Percentiles rank a stretch among this genome's conserved stretches.
Conservation (phyloP, 805 yeast species). For the Grigorovia humatica region DNA sequence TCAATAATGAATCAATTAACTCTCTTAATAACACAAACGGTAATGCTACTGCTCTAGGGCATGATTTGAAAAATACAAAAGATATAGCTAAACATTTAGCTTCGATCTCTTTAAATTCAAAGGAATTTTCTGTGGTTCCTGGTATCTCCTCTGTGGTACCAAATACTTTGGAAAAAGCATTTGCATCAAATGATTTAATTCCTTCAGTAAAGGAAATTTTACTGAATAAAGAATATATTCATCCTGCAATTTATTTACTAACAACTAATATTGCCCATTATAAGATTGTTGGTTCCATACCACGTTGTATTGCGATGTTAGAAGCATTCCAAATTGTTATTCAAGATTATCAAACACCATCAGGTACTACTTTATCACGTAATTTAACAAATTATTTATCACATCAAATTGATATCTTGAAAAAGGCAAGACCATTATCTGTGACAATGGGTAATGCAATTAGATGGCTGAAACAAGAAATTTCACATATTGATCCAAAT, state of each 20-base stretch:
- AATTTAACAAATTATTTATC: constrained; percentile 80
- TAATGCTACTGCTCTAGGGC: constrained; percentile 1
- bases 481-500: constrained; percentile 71
- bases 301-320: constrained; percentile 77
- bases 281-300: constrained; percentile 80
- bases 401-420: constrained; percentile 86
- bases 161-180: constrained; percentile 30
- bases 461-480: constrained; percentile 93
- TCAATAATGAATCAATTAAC: neutral
- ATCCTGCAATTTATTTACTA: constrained; percentile 72
- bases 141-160: constrained; percentile 34
- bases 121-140: constrained; percentile 29
- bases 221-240: constrained; percentile 47
- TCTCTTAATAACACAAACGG: neutral
- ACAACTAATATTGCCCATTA: constrained; percentile 76
- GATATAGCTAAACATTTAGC: constrained; percentile 22
- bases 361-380: constrained; percentile 74
- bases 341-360: constrained; percentile 72
- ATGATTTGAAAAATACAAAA: constrained; percentile 3
- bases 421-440: constrained; percentile 81
- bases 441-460: constrained; percentile 97
- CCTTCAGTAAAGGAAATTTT: constrained; percentile 26
- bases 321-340: constrained; percentile 75
- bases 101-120: constrained; percentile 17
- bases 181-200: constrained; percentile 20